Evolutionary conservation across 768 basidiomycete genomes (phyloP).

Genomic region (Hemileccinum rubropunctum): DNA sequence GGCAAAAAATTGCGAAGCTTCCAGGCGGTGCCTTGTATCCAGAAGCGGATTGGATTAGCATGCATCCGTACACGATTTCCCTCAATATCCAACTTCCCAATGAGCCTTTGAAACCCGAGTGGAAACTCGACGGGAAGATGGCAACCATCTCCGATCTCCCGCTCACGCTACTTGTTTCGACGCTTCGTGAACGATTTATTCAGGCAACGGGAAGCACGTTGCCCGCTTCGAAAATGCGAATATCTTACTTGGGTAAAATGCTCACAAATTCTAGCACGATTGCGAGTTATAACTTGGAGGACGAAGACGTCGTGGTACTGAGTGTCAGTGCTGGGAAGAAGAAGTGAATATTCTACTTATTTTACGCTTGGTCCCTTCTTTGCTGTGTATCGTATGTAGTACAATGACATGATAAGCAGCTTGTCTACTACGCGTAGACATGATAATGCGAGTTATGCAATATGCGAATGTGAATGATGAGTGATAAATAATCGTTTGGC

Average conservation of each 20-base stretch:
- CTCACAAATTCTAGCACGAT: constrained; percentile 84
- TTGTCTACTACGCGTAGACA: constrained; percentile 5
- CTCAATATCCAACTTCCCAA: constrained; percentile 81
- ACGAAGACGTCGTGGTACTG: constrained; percentile 80
- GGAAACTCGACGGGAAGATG: constrained; percentile 83
- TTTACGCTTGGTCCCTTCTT: background rate
- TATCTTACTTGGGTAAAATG: constrained; percentile 81
- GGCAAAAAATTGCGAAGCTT: constrained; percentile 81
- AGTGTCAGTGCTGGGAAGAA: constrained; percentile 76
- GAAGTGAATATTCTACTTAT: constrained; percentile 39
- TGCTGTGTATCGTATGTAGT: constrained; percentile 10
- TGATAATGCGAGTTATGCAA: constrained; percentile 21
- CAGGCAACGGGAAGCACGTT: constrained; percentile 76
- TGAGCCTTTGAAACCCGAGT: constrained; percentile 83
- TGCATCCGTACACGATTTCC: constrained; percentile 91
- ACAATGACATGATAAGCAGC: constrained; percentile 12
- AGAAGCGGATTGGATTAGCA: constrained; percentile 84
- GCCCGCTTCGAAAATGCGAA: constrained; percentile 73
- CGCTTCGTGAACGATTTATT: constrained; percentile 85
- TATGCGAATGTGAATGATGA: constrained; percentile 16
- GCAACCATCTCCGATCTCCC: constrained; percentile 82
- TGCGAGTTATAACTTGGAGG: constrained; percentile 86
- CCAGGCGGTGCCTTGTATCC: constrained; percentile 83
- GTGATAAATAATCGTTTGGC: constrained; percentile 3
- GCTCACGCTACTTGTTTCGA: constrained; percentile 80